phyloP scores from a whole-genome alignment of 1,284 basidiomycete genomes.

The Trametes sp. region DNA sequence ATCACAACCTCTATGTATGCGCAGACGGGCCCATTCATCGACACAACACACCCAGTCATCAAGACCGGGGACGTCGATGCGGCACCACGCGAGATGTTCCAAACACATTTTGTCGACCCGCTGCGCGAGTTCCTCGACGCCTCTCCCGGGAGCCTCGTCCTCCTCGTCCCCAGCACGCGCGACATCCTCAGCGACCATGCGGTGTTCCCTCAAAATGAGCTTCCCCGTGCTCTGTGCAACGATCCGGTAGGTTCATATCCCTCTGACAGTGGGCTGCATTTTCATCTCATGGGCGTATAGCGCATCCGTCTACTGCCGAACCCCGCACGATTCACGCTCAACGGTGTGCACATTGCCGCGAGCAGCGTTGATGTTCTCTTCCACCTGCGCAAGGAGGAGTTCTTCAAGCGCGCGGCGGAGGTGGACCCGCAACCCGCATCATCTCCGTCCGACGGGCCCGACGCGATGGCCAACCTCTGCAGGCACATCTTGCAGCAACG shows the following conservation, averaged over 20 bases:
- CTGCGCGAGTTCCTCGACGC: constrained; percentile 66
- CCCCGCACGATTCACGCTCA: constrained; percentile 85
- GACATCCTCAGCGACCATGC: constrained; percentile 85
- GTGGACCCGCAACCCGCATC: constrained; percentile 56
- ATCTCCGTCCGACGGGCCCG: constrained; percentile 53
- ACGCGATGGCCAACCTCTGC: constrained; percentile 81
- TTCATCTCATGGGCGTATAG: constrained; percentile 50
- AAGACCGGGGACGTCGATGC: constrained; percentile 74
- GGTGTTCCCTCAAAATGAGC: constrained; percentile 88
- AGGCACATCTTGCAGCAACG: constrained; percentile 88
- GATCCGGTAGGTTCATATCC: constrained; percentile 51
- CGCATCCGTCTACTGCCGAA: constrained; percentile 86
- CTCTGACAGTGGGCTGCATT: background rate
- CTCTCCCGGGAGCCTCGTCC: constrained; percentile 72
- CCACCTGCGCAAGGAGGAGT: constrained; percentile 88
- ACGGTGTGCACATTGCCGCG: constrained; percentile 82
- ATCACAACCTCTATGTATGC: background rate
- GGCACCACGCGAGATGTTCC: constrained; percentile 76
- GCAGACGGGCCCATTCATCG: constrained; percentile 92
- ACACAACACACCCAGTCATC: constrained; percentile 77
- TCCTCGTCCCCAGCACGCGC: constrained; percentile 84
- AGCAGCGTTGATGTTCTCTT: constrained; percentile 90
- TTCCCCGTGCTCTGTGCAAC: constrained; percentile 51
- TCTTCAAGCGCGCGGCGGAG: constrained; percentile 75
- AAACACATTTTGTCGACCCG: constrained; percentile 65